Evolutionary conservation across 106 monocot genomes (phyloP), one percentile per base, ranked within the genome.

Genomic region (Allium sativum): DNA sequence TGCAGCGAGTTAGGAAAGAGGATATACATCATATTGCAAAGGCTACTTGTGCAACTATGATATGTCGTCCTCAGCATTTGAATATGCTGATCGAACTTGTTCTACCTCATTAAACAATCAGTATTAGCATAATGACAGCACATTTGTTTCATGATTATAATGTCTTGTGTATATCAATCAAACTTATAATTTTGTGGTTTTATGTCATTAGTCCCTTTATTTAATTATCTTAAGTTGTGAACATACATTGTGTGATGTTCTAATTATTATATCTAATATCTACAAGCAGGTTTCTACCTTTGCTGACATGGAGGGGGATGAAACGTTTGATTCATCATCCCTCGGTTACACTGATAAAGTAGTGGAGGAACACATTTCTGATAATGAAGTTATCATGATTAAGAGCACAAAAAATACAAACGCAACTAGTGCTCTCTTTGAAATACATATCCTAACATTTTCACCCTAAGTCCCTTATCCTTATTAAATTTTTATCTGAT

Each of bases 251-350:
- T 59, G 44, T 11, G 21, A 46, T 20, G 62, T 65, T 52, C 41
- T 52, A 51, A 40, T 31, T 44, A 51, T 31, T 31, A 18, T 40
- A 0, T n/a, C n/a, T n/a, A n/a, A n/a, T n/a, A n/a, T 31, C 8
- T 48, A 6, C 14, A 17, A 53, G 14, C 73, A 95, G 95, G 84
- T 90, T 58, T 71, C 95, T 13, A 95, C 95, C 18, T 95, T 95
- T 87, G 95, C 95, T 76, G 95, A 95, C 64, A 95, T 95, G 95
- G 95, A 90, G 82, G 95, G 95, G 40, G 90, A 95, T 22, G 95
- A 95, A 75, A 90, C 95, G 53, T 90, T 90, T 82, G 95, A 95
- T 78, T 55, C 86, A 42, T 74, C 90, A 56, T 70, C 87, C 65
- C 83, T 98, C 56, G 93, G 93, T 47, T 62, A 74, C 60, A 83